These are phyloP conservation scores for Malassezia japonica DNA, from an alignment of 1,284 basidiomycete species.

Conservation along the genomic window DNA sequence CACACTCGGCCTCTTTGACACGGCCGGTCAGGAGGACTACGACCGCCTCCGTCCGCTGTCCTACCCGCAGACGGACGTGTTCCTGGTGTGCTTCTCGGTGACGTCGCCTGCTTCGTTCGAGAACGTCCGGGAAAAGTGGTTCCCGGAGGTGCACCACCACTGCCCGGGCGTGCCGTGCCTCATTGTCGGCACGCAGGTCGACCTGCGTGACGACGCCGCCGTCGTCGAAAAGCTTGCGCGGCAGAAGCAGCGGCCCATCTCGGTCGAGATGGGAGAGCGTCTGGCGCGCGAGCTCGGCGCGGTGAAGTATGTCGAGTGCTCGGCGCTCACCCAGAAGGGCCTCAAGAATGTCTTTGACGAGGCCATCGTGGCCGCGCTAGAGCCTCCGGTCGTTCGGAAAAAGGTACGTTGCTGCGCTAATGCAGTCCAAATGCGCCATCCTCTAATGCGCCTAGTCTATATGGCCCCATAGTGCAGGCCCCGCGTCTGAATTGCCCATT, in stretches of 20 bases:
- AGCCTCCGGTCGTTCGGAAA: constrained; percentile 81
- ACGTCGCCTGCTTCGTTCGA: constrained; percentile 97
- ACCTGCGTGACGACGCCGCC: constrained; percentile 83
- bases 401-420: constrained; percentile 49
- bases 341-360: constrained; percentile 99
- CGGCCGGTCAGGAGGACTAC: constrained; percentile 99
- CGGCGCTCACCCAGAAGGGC: constrained; percentile 95
- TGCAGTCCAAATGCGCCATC: constrained; percentile 63
- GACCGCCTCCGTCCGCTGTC: constrained; percentile 96
- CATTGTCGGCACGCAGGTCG: constrained; percentile 96
- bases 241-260: constrained; percentile 90
- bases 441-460: no score
- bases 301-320: constrained; percentile 98
- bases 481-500: no score
- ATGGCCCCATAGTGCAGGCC: no score
- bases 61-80: constrained; percentile 99
- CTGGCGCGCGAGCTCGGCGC: constrained; percentile 90
- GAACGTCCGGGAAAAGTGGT: constrained; percentile 99
- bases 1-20: constrained; percentile 96
- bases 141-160: constrained; percentile 98
- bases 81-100: constrained; percentile 98
- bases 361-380: constrained; percentile 95
- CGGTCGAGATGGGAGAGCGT: constrained; percentile 77
- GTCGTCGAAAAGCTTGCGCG: constrained; percentile 89
- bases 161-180: constrained; percentile 99